Conservation (phyloP, 257 asterid genomes). For the Oldenlandia corymbosa region DNA sequence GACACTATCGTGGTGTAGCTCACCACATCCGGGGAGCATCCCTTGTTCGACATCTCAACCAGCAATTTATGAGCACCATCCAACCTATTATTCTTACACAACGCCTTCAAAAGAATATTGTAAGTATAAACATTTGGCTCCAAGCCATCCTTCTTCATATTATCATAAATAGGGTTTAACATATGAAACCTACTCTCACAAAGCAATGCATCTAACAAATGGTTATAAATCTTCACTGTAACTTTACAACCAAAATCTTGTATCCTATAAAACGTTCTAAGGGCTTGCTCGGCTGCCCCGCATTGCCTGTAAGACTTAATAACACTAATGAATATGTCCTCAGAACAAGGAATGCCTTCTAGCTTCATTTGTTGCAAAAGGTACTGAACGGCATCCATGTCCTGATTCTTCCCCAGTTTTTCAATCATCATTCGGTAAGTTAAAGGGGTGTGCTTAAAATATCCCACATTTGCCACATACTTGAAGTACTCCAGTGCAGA, state of each 20-base stretch:
- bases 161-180: slow-evolving; percentile 66
- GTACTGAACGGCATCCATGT: slow-evolving; percentile 72
- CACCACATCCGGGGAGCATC: slow-evolving; percentile 72
- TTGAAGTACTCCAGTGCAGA: slow-evolving; percentile 63
- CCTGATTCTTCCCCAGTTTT: slow-evolving; percentile 49
- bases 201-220: slow-evolving; percentile 76
- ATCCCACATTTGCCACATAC: slow-evolving; percentile 43
- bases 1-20: slow-evolving; percentile 77
- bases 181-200: slow-evolving; percentile 60
- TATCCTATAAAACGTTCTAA: slow-evolving; percentile 70
- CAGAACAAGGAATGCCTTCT: slow-evolving; percentile 57
- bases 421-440: slow-evolving; percentile 70
- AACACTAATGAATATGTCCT: slow-evolving; percentile 54
- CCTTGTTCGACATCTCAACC: slow-evolving; percentile 77
- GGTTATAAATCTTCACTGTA: slow-evolving; percentile 75
- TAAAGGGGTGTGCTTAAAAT: slow-evolving; percentile 64
- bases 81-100: slow-evolving; percentile 68
- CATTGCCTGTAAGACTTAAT: slow-evolving; percentile 50
- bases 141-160: slow-evolving; percentile 83
- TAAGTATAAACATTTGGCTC: slow-evolving; percentile 84
- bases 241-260: slow-evolving; percentile 73
- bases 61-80: slow-evolving; percentile 71
- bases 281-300: slow-evolving; percentile 58
- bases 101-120: slow-evolving; percentile 76
- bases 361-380: slow-evolving; percentile 84